Conservation (phyloP, 116 monocot genomes). For the Dioscorea cayenensis region DNA sequence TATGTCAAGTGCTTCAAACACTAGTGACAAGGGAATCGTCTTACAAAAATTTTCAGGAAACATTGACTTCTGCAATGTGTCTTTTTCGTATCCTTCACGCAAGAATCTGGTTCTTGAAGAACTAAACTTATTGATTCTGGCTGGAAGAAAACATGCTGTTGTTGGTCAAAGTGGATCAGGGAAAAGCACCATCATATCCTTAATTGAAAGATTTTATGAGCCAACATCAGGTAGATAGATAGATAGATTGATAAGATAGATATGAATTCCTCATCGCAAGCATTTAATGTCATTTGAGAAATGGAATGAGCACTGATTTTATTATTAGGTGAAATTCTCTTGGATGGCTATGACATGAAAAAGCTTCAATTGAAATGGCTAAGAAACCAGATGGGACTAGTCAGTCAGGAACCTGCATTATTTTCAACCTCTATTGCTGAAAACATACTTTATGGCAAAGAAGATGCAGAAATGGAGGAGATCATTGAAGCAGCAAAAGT, state of each 20-base stretch:
- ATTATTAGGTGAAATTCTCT: slow-evolving; percentile 13
- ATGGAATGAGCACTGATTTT: neutral
- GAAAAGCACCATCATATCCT: slow-evolving; percentile 23
- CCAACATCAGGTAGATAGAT: slow-evolving; percentile 21
- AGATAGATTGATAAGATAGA: slow-evolving; percentile 11
- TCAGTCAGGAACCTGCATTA: slow-evolving; percentile 28
- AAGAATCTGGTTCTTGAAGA: slow-evolving; percentile 13
- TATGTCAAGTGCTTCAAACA: slow-evolving; percentile 5
- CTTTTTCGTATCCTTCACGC: slow-evolving; percentile 18
- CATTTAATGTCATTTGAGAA: neutral
- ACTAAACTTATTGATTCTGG: slow-evolving; percentile 12
- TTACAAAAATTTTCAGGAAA: slow-evolving; percentile 13
- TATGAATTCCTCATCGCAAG: neutral
- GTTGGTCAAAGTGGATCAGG: slow-evolving; percentile 28
- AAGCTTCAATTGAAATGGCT: slow-evolving; percentile 25
- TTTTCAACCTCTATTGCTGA: slow-evolving; percentile 16
- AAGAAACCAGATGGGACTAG: slow-evolving; percentile 23
- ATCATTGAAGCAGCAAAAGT: slow-evolving; percentile 20
- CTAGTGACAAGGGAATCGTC: neutral
- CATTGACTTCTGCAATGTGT: slow-evolving; percentile 27
- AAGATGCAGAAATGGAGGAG: slow-evolving; percentile 14
- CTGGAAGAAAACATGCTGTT: slow-evolving; percentile 16
- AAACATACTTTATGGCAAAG: slow-evolving; percentile 25
- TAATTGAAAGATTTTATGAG: slow-evolving; percentile 30
- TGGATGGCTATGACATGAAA: slow-evolving; percentile 23